Conservation (phyloP, 345 rosid species). For the Populus deltoides region DNA sequence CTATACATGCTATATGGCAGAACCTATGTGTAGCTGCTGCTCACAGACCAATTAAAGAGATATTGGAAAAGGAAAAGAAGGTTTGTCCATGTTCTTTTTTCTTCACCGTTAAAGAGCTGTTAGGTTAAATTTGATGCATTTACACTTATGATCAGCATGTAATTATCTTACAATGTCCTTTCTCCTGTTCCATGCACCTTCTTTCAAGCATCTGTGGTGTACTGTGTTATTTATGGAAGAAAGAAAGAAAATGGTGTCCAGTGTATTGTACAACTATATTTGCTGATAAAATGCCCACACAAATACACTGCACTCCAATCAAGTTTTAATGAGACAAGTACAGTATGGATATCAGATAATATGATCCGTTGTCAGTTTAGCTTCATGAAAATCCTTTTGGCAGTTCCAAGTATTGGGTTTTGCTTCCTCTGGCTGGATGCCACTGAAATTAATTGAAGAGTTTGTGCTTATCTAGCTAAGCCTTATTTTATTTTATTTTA, state of each 20-base stretch:
- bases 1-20: conserved; percentile 32
- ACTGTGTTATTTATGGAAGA: not conserved
- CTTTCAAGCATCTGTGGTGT: not conserved
- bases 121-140: not conserved
- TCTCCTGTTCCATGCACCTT: not conserved
- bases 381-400: not conserved
- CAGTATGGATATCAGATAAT: too few species aligned
- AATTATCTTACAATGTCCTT: not conserved
- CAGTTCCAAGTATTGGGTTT: not conserved
- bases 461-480: too few species aligned
- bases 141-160: not conserved
- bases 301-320: not conserved
- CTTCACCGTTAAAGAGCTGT: not conserved
- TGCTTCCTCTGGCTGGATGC: not conserved
- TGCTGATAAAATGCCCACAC: not conserved
- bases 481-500: not conserved
- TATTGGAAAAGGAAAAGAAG: conserved; percentile 74
- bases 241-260: not conserved
- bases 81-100: conserved; percentile 28
- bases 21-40: conserved; percentile 89
- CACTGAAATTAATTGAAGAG: too few species aligned
- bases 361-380: not conserved
- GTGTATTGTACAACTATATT: not conserved
- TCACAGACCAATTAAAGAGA: conserved; percentile 79
- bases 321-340: not conserved